phyloP scores from a whole-genome alignment of 768 basidiomycete species.

The Coprinopsis cinerea region DNA sequence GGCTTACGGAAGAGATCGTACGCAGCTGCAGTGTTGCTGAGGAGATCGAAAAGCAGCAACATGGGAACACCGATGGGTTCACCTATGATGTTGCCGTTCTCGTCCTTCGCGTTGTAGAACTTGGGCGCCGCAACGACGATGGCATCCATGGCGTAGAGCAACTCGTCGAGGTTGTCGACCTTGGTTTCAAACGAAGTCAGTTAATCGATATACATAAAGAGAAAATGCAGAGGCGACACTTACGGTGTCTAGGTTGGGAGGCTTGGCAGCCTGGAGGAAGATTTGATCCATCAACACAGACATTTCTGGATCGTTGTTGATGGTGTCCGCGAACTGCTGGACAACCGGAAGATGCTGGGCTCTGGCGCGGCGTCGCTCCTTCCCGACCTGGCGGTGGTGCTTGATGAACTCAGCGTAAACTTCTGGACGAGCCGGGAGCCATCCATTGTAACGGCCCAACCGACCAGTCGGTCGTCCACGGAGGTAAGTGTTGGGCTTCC shows the following conservation, averaged over 20 bases:
- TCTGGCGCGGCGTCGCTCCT: neutral
- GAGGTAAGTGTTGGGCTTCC: too few species aligned
- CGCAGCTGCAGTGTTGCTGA: slow-evolving; percentile 28
- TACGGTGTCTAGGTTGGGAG: too few species aligned
- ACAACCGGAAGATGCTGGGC: neutral
- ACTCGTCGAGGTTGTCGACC: slow-evolving; percentile 27
- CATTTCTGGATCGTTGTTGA: too few species aligned
- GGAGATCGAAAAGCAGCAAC: slow-evolving; percentile 37
- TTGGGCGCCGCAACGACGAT: slow-evolving; percentile 37
- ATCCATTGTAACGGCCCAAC: neutral
- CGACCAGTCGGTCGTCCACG: neutral
- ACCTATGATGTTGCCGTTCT: slow-evolving; percentile 9
- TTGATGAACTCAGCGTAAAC: neutral
- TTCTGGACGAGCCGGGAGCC: neutral
- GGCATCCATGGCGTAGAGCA: slow-evolving; percentile 36
- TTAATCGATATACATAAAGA: too few species aligned
- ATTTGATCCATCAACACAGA: too few species aligned
- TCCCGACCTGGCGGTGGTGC: neutral
- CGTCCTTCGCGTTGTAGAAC: slow-evolving; percentile 16
- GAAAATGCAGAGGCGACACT: too few species aligned
- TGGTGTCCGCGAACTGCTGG: too few species aligned
- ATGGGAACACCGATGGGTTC: slow-evolving; percentile 42
- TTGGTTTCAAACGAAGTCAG: neutral
- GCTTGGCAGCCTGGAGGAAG: too few species aligned
- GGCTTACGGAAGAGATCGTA: slow-evolving; percentile 31